A percentile compares a stretch with the other conserved stretches of the same genome.
Evolutionary conservation across 2,329 filamentous ascomycete genomes (phyloP).

Genomic region (Monosporascus sp.): DNA sequence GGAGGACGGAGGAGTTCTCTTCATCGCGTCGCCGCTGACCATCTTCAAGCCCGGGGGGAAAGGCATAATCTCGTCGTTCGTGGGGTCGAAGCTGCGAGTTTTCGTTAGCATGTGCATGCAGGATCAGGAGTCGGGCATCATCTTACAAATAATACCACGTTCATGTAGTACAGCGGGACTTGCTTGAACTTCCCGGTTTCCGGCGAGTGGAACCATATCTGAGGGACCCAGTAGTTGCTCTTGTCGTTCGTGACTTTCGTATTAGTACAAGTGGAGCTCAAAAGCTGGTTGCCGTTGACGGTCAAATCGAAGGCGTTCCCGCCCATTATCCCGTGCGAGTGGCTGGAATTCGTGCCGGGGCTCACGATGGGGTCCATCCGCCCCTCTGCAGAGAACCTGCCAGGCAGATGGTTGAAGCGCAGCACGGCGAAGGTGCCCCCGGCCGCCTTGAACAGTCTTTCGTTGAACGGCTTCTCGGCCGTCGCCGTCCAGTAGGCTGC

Average conservation of each 20-base stretch:
- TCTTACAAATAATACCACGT: slow-evolving; percentile 68
- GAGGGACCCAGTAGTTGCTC: slow-evolving; percentile 72
- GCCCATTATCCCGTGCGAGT: slow-evolving; percentile 66
- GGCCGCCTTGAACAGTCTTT: not conserved
- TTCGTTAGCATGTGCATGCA: slow-evolving; percentile 1
- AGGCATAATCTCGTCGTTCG: slow-evolving; percentile 59
- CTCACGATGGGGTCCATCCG: slow-evolving; percentile 62
- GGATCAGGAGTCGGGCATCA: not conserved
- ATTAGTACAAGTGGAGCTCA: slow-evolving; percentile 61
- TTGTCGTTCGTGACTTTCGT: slow-evolving; percentile 61
- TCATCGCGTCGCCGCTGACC: slow-evolving; percentile 57
- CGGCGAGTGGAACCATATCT: slow-evolving; percentile 60
- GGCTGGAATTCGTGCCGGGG: slow-evolving; percentile 51
- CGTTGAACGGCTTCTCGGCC: not conserved
- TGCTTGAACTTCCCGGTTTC: slow-evolving; percentile 56
- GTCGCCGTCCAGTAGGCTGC: not conserved
- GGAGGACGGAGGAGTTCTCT: slow-evolving; percentile 49
- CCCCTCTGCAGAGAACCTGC: slow-evolving; percentile 52
- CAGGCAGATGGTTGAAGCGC: slow-evolving; percentile 54
- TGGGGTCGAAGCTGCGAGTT: slow-evolving; percentile 47
- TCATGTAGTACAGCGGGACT: slow-evolving; percentile 67
- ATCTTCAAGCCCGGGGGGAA: slow-evolving; percentile 69
- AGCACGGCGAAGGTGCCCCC: slow-evolving; percentile 58
- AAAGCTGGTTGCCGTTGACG: slow-evolving; percentile 54
- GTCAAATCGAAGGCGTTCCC: slow-evolving; percentile 60